Percentiles rank a stretch among this genome's conserved stretches.
Conservation (phyloP, 768 basidiomycete species). For the button mushroom (Agaricus bisporus) region DNA sequence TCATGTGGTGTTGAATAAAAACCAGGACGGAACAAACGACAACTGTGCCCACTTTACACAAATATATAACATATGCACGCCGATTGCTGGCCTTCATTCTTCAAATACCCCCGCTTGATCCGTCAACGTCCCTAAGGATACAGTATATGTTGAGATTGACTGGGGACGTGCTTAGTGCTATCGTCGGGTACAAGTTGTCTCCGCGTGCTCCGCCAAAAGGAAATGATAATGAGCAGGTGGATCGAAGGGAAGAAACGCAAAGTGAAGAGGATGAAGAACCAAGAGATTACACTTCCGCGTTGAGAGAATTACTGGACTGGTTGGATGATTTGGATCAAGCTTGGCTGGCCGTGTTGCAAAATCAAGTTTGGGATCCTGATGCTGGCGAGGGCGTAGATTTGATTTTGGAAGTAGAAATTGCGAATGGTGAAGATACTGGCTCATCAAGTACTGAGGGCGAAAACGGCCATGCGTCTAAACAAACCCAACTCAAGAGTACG, state of each 20-base stretch:
- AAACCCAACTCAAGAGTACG: background rate
- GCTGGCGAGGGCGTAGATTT: conserved; percentile 29
- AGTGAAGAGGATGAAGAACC: conserved; percentile 4
- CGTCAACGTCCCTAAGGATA: conserved; percentile 61
- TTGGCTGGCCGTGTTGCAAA: conserved; percentile 61
- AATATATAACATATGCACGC: conserved; percentile 55
- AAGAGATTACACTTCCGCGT: conserved; percentile 5
- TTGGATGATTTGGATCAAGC: conserved; percentile 70
- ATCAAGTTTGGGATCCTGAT: conserved; percentile 62
- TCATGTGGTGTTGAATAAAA: background rate
- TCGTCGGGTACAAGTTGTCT: conserved; percentile 48
- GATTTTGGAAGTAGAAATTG: background rate
- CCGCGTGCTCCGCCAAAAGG: background rate
- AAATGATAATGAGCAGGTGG: background rate
- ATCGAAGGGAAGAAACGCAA: background rate
- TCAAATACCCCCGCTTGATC: conserved; percentile 69
- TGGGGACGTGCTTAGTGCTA: conserved; percentile 53
- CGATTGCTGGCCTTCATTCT: conserved; percentile 55
- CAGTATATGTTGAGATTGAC: conserved; percentile 69
- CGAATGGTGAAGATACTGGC: background rate
- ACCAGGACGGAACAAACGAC: conserved; percentile 43
- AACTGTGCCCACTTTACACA: conserved; percentile 46
- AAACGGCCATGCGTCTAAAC: too few relatives aligned
- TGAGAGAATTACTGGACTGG: conserved; percentile 57
- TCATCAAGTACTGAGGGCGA: background rate